phyloP scores from a whole-genome alignment of 1,139 yeast species.

The Scheffersomyces segobiensis region DNA sequence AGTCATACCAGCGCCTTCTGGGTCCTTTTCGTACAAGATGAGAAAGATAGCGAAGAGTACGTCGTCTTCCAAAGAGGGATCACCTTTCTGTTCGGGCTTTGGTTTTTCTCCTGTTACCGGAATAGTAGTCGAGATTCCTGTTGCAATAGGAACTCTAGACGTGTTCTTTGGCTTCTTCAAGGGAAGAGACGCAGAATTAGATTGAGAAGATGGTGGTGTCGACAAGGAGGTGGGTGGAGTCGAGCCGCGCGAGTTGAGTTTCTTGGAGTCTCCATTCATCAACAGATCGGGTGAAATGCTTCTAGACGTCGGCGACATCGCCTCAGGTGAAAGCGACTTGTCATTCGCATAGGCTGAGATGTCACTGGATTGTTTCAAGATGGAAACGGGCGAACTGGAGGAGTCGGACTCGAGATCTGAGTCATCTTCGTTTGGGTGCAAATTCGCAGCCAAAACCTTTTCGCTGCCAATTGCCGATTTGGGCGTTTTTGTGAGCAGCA shows the following conservation, averaged over 20 bases:
- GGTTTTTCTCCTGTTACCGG: constrained; percentile 85
- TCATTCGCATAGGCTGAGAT: constrained; percentile 18
- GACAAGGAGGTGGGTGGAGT: constrained; percentile 18
- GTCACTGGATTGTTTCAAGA: neutral
- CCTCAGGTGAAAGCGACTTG: constrained; percentile 24
- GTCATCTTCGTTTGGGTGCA: constrained; percentile 5
- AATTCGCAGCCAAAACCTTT: constrained; percentile 1
- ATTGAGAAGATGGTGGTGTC: constrained; percentile 8
- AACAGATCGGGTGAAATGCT: constrained; percentile 48
- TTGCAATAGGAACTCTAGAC: constrained; percentile 52
- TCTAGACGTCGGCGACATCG: constrained; percentile 40
- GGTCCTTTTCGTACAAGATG: constrained; percentile 66
- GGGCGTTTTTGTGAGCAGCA: constrained; percentile 21
- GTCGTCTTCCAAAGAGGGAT: constrained; percentile 69
- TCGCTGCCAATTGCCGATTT: constrained; percentile 1
- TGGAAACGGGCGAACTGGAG: neutral
- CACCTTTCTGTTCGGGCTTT: constrained; percentile 59
- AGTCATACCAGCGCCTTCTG: constrained; percentile 75
- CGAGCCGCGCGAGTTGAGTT: constrained; percentile 14
- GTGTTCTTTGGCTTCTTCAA: constrained; percentile 39
- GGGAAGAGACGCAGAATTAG: constrained; percentile 5
- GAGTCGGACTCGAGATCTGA: constrained; percentile 2
- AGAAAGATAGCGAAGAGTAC: constrained; percentile 73
- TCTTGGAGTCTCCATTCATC: constrained; percentile 28
- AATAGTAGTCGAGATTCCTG: constrained; percentile 75